phyloP scores from a whole-genome alignment of 2,329 filamentous ascomycete genomes.

The Botrytis paeoniae region DNA sequence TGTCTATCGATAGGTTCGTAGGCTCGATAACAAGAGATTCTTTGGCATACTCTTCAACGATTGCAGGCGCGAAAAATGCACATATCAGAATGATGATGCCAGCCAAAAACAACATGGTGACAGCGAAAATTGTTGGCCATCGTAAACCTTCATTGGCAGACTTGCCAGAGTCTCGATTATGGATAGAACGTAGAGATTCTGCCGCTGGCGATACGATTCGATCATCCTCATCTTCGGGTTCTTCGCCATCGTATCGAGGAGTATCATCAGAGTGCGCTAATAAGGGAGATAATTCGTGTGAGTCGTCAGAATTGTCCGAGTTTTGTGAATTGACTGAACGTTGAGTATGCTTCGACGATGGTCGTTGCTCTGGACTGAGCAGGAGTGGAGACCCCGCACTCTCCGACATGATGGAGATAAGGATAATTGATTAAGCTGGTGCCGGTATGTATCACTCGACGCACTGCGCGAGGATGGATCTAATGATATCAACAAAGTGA shows the following conservation, averaged over 20 bases:
- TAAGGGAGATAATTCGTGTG: constrained; percentile 39
- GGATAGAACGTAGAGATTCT: constrained; percentile 38
- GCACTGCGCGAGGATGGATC: constrained; percentile 17
- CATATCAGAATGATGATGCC: constrained; percentile 69
- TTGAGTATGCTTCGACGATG: constrained; percentile 17
- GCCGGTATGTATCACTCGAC: constrained; percentile 16
- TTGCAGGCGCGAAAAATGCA: constrained; percentile 76
- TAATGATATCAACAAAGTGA: background rate
- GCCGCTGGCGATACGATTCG: constrained; percentile 37
- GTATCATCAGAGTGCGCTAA: constrained; percentile 34
- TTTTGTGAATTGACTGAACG: background rate
- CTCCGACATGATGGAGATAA: constrained; percentile 16
- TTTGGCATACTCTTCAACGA: constrained; percentile 82
- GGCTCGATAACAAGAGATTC: constrained; percentile 79
- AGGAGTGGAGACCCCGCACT: constrained; percentile 19
- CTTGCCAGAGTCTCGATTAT: constrained; percentile 34
- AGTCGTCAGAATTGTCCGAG: background rate
- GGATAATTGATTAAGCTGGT: background rate
- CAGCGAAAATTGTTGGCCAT: constrained; percentile 78
- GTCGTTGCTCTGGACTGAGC: constrained; percentile 14
- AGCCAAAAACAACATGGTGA: constrained; percentile 60
- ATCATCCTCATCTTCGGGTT: constrained; percentile 26
- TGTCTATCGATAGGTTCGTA: constrained; percentile 79
- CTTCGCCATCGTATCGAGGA: constrained; percentile 36
- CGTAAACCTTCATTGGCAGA: constrained; percentile 44